phyloP scores from a whole-genome alignment of 2,329 filamentous ascomycete species.

The Xylariaceae sp. region DNA sequence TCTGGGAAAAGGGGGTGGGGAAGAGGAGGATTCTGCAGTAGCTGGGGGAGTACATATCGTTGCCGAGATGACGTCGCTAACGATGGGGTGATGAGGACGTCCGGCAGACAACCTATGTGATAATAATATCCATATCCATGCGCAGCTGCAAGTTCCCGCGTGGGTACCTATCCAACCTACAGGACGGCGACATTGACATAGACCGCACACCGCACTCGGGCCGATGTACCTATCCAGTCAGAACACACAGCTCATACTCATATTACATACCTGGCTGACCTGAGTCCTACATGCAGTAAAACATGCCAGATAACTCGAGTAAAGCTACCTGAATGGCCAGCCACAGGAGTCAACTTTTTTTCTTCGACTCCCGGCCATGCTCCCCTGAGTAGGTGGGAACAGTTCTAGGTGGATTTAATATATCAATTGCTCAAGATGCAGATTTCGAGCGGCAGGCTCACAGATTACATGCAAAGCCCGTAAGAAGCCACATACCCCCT shows the following conservation, averaged over 20 bases:
- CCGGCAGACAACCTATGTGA: slow-evolving; percentile 6
- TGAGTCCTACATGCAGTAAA: slow-evolving; percentile 7
- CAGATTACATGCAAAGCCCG: slow-evolving; percentile 9
- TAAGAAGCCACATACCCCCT: slow-evolving; percentile 8
- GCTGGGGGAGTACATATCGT: too few relatives aligned
- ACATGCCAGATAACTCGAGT: slow-evolving; percentile 13
- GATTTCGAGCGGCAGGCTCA: slow-evolving; percentile 6
- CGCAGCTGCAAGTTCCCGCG: slow-evolving; percentile 21
- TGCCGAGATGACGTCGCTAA: not conserved
- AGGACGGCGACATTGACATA: slow-evolving; percentile 13
- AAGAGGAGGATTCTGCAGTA: too few relatives aligned
- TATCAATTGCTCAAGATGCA: slow-evolving; percentile 14
- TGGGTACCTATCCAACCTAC: slow-evolving; percentile 7
- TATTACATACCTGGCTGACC: too few relatives aligned
- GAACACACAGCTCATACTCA: not conserved
- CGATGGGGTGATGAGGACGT: slow-evolving; percentile 8
- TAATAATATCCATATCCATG: slow-evolving; percentile 15
- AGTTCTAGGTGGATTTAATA: slow-evolving; percentile 4
- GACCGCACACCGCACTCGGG: slow-evolving; percentile 10
- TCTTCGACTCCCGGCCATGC: slow-evolving; percentile 20
- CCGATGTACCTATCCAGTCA: slow-evolving; percentile 20
- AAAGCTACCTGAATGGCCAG: slow-evolving; percentile 5
- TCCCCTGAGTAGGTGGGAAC: slow-evolving; percentile 12
- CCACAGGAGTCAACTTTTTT: slow-evolving; percentile 7
- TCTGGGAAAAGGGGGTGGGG: too few relatives aligned